Percentiles rank a stretch among this genome's conserved stretches.
Conservation (phyloP, 2,329 filamentous ascomycete species). For the Neofusicoccum umdonicola region DNA sequence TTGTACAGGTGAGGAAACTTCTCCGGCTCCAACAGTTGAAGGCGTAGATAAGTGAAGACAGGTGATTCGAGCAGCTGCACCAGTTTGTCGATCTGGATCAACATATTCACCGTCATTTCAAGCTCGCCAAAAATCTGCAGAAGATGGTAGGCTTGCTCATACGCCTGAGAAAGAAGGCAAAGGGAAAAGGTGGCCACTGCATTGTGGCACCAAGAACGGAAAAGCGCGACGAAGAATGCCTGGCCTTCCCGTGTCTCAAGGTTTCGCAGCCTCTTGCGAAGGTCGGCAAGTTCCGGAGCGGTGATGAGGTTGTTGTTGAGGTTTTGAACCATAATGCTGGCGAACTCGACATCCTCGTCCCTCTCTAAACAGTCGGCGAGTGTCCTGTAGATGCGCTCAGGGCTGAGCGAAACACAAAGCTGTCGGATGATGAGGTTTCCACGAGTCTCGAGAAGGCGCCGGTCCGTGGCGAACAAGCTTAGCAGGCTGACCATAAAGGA, state of each 20-base stretch:
- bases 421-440: slow-evolving; percentile 97
- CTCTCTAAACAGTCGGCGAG: slow-evolving; percentile 95
- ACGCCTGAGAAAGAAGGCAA: slow-evolving; percentile 91
- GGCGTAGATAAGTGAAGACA: slow-evolving; percentile 93
- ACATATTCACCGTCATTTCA: slow-evolving; percentile 97
- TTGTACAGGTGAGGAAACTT: slow-evolving; percentile 95
- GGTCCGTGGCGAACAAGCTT: slow-evolving; percentile 92
- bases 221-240: slow-evolving; percentile 89
- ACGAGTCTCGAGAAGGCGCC: slow-evolving; percentile 82
- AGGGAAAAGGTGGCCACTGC: slow-evolving; percentile 96
- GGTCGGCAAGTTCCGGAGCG: slow-evolving; percentile 85
- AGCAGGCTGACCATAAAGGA: slow-evolving; percentile 98
- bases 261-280: slow-evolving; percentile 86
- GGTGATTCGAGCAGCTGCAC: slow-evolving; percentile 96
- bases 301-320: slow-evolving; percentile 99
- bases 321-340: slow-evolving; percentile 99
- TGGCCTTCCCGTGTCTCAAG: slow-evolving; percentile 91
- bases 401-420: slow-evolving; percentile 85
- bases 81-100: slow-evolving; percentile 98
- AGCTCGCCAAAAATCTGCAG: slow-evolving; percentile 95
- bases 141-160: slow-evolving; percentile 95
- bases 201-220: slow-evolving; percentile 97
- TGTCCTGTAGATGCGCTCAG: slow-evolving; percentile 92
- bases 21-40: slow-evolving; percentile 93
- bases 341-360: slow-evolving; percentile 97